Percentiles rank a stretch among this genome's conserved stretches.
Conservation (phyloP, 2,329 filamentous ascomycete species). For the Fusarium sp. region DNA sequence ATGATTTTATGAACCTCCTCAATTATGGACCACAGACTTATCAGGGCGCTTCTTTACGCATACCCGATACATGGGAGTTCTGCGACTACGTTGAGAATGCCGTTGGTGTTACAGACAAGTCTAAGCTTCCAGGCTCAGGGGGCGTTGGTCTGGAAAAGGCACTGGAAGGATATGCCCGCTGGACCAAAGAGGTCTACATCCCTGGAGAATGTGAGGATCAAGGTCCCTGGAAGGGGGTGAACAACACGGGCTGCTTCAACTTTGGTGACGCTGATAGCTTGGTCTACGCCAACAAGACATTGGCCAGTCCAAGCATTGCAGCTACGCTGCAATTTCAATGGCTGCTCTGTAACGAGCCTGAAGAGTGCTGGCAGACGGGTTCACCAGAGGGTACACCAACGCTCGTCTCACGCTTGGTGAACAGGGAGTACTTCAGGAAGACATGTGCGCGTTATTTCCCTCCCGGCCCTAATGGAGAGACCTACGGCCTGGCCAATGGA, state of each 20-base stretch:
- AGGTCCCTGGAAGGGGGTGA: conserved; percentile 1
- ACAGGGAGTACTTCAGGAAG: conserved; percentile 1
- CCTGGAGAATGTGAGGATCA: background rate
- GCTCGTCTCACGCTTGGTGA: background rate
- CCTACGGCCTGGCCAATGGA: background rate
- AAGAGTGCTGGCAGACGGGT: conserved; percentile 3
- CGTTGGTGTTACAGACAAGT: background rate
- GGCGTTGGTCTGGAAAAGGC: background rate
- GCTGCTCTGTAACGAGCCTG: conserved; percentile 1
- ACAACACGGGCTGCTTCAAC: conserved; percentile 5
- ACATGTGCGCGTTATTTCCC: background rate
- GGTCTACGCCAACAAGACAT: background rate
- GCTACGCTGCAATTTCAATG: background rate
- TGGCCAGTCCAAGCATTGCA: background rate
- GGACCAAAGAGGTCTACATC: background rate
- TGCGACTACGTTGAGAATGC: conserved; percentile 5
- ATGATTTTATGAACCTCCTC: background rate
- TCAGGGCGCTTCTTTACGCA: background rate
- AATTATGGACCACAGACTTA: background rate
- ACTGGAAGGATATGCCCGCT: background rate
- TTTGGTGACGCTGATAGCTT: background rate
- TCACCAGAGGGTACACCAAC: background rate
- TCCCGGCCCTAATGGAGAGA: background rate
- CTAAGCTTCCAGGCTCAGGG: background rate
- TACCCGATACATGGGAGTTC: background rate